These are phyloP conservation scores for Sphagnum tenellum DNA, from an alignment of 225 moss, liverwort and hornwort genomes.

Conservation along the genomic window DNA sequence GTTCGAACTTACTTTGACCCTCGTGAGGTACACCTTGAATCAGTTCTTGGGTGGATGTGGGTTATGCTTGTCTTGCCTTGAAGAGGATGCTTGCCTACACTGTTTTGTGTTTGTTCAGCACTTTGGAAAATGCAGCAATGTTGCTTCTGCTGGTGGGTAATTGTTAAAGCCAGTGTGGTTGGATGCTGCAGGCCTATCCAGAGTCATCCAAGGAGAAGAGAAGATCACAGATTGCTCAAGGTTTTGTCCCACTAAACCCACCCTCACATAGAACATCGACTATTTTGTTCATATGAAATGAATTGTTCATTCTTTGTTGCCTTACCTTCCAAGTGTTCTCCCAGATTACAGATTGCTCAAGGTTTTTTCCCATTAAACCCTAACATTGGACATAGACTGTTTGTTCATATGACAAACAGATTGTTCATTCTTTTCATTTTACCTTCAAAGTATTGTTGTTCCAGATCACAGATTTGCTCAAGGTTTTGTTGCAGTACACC, in stretches of 20 bases:
- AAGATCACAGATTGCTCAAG: slow-evolving; percentile 93
- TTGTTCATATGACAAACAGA: neutral
- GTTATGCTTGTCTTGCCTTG: neutral
- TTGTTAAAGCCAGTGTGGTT: neutral
- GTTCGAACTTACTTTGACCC: slow-evolving; percentile 97
- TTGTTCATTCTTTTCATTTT: too few relatives aligned
- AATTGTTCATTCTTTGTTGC: too few relatives aligned
- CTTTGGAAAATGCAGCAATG: neutral
- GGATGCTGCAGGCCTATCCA: slow-evolving; percentile 69
- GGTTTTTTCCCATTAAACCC: slow-evolving; percentile 21
- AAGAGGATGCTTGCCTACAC: neutral
- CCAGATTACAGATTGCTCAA: slow-evolving; percentile 94
- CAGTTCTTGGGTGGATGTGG: too few relatives aligned
- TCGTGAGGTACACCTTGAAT: slow-evolving; percentile 55
- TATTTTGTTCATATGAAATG: neutral
- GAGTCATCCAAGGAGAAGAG: slow-evolving; percentile 97
- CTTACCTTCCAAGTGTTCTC: too few relatives aligned
- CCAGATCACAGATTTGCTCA: too few relatives aligned
- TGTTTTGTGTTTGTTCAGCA: neutral
- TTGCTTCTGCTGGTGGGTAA: neutral
- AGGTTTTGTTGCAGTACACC: too few relatives aligned
- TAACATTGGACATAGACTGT: neutral
- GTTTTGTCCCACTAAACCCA: slow-evolving; percentile 16
- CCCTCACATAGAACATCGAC: neutral
- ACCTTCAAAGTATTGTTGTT: too few relatives aligned